phyloP scores from a whole-genome alignment of 1,284 basidiomycete genomes.

The Sporisorium sorghi region DNA sequence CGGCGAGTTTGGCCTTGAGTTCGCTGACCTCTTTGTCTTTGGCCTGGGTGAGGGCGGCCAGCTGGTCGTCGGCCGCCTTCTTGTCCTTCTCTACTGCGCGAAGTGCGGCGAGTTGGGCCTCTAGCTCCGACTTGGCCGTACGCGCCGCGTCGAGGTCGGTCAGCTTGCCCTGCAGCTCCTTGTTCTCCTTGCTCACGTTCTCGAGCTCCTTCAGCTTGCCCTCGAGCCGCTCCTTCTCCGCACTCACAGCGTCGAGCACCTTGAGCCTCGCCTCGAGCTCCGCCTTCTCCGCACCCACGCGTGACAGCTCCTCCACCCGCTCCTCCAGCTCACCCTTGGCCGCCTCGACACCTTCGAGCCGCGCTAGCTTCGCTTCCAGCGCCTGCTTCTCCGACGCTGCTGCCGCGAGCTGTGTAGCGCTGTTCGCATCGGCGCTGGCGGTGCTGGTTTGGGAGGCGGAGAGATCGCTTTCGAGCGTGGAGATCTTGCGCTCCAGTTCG shows the following conservation, averaged over 20 bases:
- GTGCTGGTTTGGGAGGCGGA: constrained; percentile 1
- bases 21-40: constrained; percentile 5
- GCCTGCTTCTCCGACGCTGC: constrained; percentile 31
- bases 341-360: neutral
- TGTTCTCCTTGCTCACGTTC: constrained; percentile 45
- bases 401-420: constrained; percentile 81
- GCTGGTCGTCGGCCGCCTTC: constrained; percentile 7
- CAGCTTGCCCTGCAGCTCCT: constrained; percentile 70
- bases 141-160: constrained; percentile 81
- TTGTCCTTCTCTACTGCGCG: constrained; percentile 13
- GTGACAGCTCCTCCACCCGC: constrained; percentile 73
- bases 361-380: constrained; percentile 14
- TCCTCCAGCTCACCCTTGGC: constrained; percentile 1
- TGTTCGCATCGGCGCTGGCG: constrained; percentile 79
- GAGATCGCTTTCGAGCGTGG: constrained; percentile 12
- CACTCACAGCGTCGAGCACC: constrained; percentile 23
- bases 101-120: constrained; percentile 7
- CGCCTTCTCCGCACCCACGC: constrained; percentile 91
- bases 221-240: constrained; percentile 23
- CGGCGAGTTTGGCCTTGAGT: constrained; percentile 16
- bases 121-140: constrained; percentile 65
- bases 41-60: neutral
- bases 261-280: constrained; percentile 29
- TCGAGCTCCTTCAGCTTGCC: constrained; percentile 29
- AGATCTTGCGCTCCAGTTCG: constrained; percentile 15